Base-by-base conservation (phyloP, 768 basidiomycete genomes). In the Lyophyllum atratum region DNA sequence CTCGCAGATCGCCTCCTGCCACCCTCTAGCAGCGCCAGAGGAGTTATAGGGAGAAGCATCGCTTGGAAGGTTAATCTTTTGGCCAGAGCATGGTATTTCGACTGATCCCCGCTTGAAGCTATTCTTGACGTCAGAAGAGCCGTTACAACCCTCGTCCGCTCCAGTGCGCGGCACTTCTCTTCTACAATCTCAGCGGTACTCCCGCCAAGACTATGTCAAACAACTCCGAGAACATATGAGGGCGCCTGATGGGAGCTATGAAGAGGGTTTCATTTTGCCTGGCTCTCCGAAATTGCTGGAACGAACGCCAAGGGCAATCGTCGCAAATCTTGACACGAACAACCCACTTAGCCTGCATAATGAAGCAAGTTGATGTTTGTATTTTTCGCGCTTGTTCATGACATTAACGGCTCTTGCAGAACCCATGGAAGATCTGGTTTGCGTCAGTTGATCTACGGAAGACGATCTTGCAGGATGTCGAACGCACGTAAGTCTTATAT, bases 371-470 rank as follows among this genome's bases (percentile, higher is more conserved):
- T 22, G 2, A 44, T 19, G 22, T 14, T 24, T 33, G 21, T 28
- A 22, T 10, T 31, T 19, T 26, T 10, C 37, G 9, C 17, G 21
- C 24, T 17, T 29, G 19, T 53, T 44, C 52, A 53, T 44, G 12
- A 22, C 37, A 4, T 22, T 3, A 7, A 26, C 34, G 5, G 9
- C 45, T 15, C 17, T 49, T 58, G 31, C n/a, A 95, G 87, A 97
- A 95, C 72, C 95, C 95, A 10, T 99, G 97, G 97, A 90, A 86
- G 63, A 84, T 86, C 46, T 98, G 94, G 93, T 99, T 98, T 71
- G 78, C 85, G 26, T 84, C 93, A 39, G 80, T 95, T 17, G 97
- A 98, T 57, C 76, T 98, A 37, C 82, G 95, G 33, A 94, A 89
- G 68, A 92, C 85, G 12, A 97, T 99, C 47, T 74, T 85, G 37